Conservation (phyloP, 768 basidiomycete species). For the Amylocystis lapponica region DNA sequence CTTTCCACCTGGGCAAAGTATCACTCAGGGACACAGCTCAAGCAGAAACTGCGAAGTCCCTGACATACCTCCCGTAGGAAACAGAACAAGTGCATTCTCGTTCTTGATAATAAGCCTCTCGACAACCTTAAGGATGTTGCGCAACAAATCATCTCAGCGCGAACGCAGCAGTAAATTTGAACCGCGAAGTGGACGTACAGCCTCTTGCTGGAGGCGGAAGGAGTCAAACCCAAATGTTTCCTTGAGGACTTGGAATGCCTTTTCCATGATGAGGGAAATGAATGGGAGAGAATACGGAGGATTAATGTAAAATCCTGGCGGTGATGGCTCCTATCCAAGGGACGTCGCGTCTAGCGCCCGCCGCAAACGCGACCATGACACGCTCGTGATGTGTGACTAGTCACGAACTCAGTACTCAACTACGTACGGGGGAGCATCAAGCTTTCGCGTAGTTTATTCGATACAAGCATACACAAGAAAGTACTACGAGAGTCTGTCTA, state of each 20-base stretch:
- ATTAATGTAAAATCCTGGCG: background rate
- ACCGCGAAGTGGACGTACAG: conserved; percentile 17
- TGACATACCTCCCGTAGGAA: conserved; percentile 32
- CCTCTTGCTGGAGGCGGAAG: conserved; percentile 35
- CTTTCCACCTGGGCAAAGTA: conserved; percentile 30
- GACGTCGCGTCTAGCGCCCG: background rate
- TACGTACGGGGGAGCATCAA: too few species aligned
- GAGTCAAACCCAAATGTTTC: conserved; percentile 30
- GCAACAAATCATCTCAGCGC: background rate
- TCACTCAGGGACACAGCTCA: too few species aligned
- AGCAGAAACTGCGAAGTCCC: too few species aligned
- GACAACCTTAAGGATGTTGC: conserved; percentile 25
- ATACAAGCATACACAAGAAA: too few species aligned
- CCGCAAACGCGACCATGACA: background rate
- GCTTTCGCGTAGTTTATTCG: too few species aligned
- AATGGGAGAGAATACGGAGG: background rate
- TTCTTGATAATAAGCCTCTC: conserved; percentile 32
- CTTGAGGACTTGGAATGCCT: conserved; percentile 25
- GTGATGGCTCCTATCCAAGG: background rate
- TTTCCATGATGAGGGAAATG: conserved; percentile 24
- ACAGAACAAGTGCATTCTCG: conserved; percentile 36
- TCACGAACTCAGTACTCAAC: too few species aligned
- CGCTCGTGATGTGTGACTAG: background rate
- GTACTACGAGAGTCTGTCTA: too few species aligned
- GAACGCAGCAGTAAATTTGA: background rate